Conservation (phyloP, 2,329 filamentous ascomycete genomes). For the Penicillium sp. region DNA sequence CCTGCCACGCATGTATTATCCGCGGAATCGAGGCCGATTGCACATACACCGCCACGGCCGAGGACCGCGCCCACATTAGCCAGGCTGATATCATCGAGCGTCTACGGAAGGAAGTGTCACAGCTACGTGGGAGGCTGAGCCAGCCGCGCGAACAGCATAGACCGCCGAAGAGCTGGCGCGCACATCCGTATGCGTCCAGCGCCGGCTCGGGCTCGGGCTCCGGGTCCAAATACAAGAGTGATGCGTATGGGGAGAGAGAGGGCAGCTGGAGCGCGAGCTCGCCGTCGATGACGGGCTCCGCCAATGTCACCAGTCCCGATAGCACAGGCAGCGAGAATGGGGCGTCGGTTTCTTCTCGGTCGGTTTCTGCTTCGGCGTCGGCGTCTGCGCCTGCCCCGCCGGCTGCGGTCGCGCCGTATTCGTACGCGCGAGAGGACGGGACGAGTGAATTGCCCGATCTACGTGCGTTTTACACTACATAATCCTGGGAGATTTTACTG, state of each 20-base stretch:
- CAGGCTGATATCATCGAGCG: conserved; percentile 46
- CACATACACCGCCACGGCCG: conserved; percentile 38
- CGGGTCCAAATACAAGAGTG: not conserved
- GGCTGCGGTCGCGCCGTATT: not conserved
- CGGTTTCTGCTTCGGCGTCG: not conserved
- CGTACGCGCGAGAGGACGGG: conserved; percentile 9
- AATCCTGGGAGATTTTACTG: not conserved
- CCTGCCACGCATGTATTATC: conserved; percentile 29
- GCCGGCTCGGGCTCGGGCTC: not conserved
- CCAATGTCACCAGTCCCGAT: conserved; percentile 22
- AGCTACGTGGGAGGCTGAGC: conserved; percentile 19
- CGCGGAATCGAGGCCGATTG: conserved; percentile 32
- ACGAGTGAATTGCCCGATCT: too few species aligned
- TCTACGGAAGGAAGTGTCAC: conserved; percentile 27
- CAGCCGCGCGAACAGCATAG: conserved; percentile 10
- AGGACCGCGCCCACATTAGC: conserved; percentile 67
- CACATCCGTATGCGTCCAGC: not conserved
- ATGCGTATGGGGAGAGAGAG: not conserved
- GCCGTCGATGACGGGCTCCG: conserved; percentile 18
- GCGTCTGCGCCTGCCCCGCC: conserved; percentile 10
- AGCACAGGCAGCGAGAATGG: conserved; percentile 24
- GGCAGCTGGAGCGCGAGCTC: conserved; percentile 23
- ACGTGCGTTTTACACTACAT: too few species aligned
- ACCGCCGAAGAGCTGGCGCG: not conserved
- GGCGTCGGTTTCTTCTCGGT: not conserved